Percentiles rank a stretch among this genome's conserved stretches.
phyloP scores from a whole-genome alignment of 2,329 filamentous ascomycete species.

The Fusarium napiforme region DNA sequence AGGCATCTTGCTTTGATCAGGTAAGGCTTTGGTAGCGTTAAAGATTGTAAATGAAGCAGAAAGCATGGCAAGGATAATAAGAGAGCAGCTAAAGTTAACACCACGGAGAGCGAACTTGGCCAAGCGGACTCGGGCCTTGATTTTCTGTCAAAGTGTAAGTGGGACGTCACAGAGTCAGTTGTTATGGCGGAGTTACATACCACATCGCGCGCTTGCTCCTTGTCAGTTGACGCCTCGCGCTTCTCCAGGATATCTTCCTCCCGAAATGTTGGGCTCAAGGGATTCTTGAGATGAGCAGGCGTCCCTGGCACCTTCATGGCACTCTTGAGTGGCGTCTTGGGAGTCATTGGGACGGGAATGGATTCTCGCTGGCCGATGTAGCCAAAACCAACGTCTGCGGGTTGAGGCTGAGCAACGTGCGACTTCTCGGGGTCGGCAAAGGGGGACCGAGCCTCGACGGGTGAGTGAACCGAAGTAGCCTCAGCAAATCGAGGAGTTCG shows the following conservation, averaged over 20 bases:
- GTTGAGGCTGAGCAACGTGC: constrained; percentile 71
- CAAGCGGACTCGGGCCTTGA: constrained; percentile 89
- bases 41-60: constrained; percentile 91
- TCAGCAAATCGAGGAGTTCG: constrained; percentile 84
- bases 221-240: constrained; percentile 82
- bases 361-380: constrained; percentile 77
- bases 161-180: background rate
- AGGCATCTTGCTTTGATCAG: constrained; percentile 81
- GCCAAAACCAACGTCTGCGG: constrained; percentile 91
- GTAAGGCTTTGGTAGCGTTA: constrained; percentile 82
- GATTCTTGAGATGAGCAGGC: constrained; percentile 78
- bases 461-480: constrained; percentile 82
- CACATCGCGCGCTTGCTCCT: constrained; percentile 86
- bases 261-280: constrained; percentile 88
- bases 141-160: constrained; percentile 71
- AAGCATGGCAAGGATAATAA: constrained; percentile 93
- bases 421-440: constrained; percentile 70
- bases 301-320: constrained; percentile 90
- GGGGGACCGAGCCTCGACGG: constrained; percentile 70
- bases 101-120: constrained; percentile 95
- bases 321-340: constrained; percentile 86
- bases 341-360: constrained; percentile 72
- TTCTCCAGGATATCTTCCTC: constrained; percentile 91
- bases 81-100: constrained; percentile 95
- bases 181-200: constrained; percentile 65